phyloP scores from a whole-genome alignment of 2,329 filamentous ascomycete species.

The Trichoderma cornu-damae region DNA sequence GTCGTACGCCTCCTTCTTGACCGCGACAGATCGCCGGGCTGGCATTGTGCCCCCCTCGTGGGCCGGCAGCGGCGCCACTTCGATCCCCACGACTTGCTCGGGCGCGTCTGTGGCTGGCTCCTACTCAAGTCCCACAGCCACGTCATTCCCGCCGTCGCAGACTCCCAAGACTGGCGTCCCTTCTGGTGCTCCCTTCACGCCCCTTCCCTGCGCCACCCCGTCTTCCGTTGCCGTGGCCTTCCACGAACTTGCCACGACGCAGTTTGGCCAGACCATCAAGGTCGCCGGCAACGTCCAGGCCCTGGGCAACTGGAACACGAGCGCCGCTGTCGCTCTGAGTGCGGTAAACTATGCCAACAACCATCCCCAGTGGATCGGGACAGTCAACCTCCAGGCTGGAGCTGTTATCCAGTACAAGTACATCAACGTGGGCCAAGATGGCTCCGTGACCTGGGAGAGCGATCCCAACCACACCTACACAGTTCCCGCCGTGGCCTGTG shows the following conservation, averaged over 20 bases:
- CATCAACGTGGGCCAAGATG: constrained; percentile 52
- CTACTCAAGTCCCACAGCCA: constrained; percentile 46
- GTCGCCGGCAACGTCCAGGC: constrained; percentile 54
- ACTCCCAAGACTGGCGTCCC: constrained; percentile 37
- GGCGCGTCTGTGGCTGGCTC: constrained; percentile 44
- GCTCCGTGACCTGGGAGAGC: constrained; percentile 58
- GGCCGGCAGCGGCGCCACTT: constrained; percentile 43
- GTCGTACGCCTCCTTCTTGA: constrained; percentile 68
- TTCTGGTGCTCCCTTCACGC: constrained; percentile 29
- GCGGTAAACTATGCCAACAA: constrained; percentile 53
- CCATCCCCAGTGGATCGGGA: constrained; percentile 58
- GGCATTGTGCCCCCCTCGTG: constrained; percentile 53
- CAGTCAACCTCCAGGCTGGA: constrained; percentile 52
- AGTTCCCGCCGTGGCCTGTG: constrained; percentile 30
- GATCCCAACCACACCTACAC: constrained; percentile 47
- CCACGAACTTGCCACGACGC: constrained; percentile 52
- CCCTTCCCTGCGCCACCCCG: constrained; percentile 36
- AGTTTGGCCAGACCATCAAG: constrained; percentile 59
- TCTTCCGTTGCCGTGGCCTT: constrained; percentile 58
- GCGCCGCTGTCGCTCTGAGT: constrained; percentile 50
- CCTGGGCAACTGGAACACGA: constrained; percentile 59
- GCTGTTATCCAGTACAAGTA: constrained; percentile 59
- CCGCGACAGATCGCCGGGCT: constrained; percentile 53
- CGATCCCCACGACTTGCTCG: constrained; percentile 46
- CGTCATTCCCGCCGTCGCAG: constrained; percentile 46